Conservation (phyloP, 1,284 basidiomycete species). For the Xerocomus amazonicus region DNA sequence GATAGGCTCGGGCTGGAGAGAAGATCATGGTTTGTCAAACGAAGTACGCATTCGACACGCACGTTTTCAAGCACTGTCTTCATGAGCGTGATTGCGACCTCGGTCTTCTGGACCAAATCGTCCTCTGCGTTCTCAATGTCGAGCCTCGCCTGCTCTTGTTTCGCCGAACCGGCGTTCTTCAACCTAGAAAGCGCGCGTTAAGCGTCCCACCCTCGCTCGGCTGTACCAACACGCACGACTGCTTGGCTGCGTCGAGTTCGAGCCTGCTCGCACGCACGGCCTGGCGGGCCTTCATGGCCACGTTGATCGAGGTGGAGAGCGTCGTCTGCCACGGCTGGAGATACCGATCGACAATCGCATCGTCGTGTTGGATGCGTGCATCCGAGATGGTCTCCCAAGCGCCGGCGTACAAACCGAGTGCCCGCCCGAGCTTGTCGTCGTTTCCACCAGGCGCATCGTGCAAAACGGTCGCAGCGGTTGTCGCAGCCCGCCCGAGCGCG, state of each 20-base stretch:
- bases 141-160: constrained; percentile 84
- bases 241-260: constrained; percentile 73
- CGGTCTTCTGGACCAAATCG: constrained; percentile 94
- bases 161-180: constrained; percentile 70
- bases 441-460: constrained; percentile 44
- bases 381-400: constrained; percentile 89
- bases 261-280: constrained; percentile 82
- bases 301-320: constrained; percentile 72
- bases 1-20: constrained; percentile 84
- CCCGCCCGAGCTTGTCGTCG: constrained; percentile 71
- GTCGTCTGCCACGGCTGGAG: constrained; percentile 91
- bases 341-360: constrained; percentile 70
- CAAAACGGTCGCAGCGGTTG: constrained; percentile 60
- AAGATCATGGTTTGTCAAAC: not conserved
- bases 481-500: constrained; percentile 83
- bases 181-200: constrained; percentile 43
- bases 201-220: too few species aligned
- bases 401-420: constrained; percentile 74
- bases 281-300: constrained; percentile 87
- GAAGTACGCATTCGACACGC: constrained; percentile 30
- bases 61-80: constrained; percentile 97
- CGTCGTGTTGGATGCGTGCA: constrained; percentile 83
- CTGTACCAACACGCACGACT: constrained; percentile 30
- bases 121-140: constrained; percentile 96
- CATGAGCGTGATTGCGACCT: constrained; percentile 97